Base-by-base conservation (phyloP, 2,329 filamentous ascomycete genomes). In the Aspergillus fumigatiaffinis region DNA sequence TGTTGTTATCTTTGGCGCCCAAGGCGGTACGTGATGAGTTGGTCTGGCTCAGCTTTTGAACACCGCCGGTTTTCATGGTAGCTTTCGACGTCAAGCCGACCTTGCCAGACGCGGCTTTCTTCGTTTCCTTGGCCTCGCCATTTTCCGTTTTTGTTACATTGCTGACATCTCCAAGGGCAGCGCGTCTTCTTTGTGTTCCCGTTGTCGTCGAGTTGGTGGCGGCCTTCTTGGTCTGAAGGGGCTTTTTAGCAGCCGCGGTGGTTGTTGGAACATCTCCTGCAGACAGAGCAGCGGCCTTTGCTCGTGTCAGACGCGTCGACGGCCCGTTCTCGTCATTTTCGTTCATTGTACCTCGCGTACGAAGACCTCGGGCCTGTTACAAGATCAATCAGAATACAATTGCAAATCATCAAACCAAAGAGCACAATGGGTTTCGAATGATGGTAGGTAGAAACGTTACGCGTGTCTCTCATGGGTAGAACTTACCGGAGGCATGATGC, bases 241-340 rank as follows among this genome's bases (percentile, higher is more conserved):
- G 80, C 68, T 87, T 88, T 70, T 80, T 86, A 25, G 79, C 76
- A 54, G 79, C 76, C 53, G 88, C 88, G 66, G 88, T 87, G 66
- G 81, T 83, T 70, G 79, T 82, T 60, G 73, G 66, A 58, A 70
- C 65, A 53, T 76, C 74, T 55, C 73, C 73, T 44, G 73, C 74
- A 44, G 73, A 74, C 44, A 84, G 82, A 50, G 89, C 88, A 57
- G 91, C 91, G 53, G 92, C 87, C 80, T 97, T 97, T 65, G 94
- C 92, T 79, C 94, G 87, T 68, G 94, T 97, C 73, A 97, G 80
- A 79, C 92, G 91, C 78, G 89, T 91, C 60, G 89, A 87, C 58
- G 81, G 79, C 63, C 77, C 84, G 75, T 96, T 96, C 81, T 97
- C 94, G 75, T 97, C 93, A 73, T 97, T 97, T 81, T 97, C 92